These are phyloP conservation scores for Teunomyces pallodes DNA, from an alignment of 805 yeast genomes.

Conservation along the genomic window DNA sequence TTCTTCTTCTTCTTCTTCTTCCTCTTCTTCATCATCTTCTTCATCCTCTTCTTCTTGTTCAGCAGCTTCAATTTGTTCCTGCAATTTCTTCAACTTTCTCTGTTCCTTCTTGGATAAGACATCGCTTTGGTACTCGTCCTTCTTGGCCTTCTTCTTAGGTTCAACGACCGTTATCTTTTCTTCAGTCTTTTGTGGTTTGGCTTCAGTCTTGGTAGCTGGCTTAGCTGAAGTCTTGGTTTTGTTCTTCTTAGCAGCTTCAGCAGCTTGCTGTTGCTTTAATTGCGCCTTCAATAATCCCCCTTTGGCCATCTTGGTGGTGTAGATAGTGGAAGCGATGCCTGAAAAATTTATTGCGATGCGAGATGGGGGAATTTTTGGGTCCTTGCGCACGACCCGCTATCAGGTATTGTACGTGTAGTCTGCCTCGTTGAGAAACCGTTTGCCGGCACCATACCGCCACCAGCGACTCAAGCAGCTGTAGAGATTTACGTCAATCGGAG, in stretches of 20 bases:
- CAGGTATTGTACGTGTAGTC: slow-evolving; percentile 11
- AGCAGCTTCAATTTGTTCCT: slow-evolving; percentile 27
- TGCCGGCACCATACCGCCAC: slow-evolving; percentile 74
- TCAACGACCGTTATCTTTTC: slow-evolving; percentile 8
- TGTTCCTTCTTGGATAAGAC: slow-evolving; percentile 62
- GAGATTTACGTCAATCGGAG: slow-evolving; percentile 42
- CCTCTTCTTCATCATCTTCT: slow-evolving; percentile 31
- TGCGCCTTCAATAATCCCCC: slow-evolving; percentile 29
- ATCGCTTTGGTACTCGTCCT: slow-evolving; percentile 44
- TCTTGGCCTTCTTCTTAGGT: slow-evolving; percentile 19
- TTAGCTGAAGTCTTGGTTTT: slow-evolving; percentile 18
- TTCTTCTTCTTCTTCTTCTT: slow-evolving; percentile 32
- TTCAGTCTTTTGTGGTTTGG: slow-evolving; percentile 11
- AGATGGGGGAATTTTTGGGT: slow-evolving; percentile 5
- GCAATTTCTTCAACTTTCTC: slow-evolving; percentile 54
- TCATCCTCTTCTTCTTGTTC: slow-evolving; percentile 25
- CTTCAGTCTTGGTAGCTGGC: slow-evolving; percentile 2
- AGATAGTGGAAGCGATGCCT: slow-evolving; percentile 6
- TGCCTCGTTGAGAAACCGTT: slow-evolving; percentile 49
- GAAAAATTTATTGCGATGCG: slow-evolving; percentile 12
- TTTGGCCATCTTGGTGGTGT: slow-evolving; percentile 24
- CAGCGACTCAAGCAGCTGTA: slow-evolving; percentile 69
- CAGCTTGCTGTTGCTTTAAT: slow-evolving; percentile 26
- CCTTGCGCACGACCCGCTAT: slow-evolving; percentile 9
- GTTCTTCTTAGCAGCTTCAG: slow-evolving; percentile 23